phyloP scores from a whole-genome alignment of 2,329 filamentous ascomycete species.

The Cyphellophora attinorum region DNA sequence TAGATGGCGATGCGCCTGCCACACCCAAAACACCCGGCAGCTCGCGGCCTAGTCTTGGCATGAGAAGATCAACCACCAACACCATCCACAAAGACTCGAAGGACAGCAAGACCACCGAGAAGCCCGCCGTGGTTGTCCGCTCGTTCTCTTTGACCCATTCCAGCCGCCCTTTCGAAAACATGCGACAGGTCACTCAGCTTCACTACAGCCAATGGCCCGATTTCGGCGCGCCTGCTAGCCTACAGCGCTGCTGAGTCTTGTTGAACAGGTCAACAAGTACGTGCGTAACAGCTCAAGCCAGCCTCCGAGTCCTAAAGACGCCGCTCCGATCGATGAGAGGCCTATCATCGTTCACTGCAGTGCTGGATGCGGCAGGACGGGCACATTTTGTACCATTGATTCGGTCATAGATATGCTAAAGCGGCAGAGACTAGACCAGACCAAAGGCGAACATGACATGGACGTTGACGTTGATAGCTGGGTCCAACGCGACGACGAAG shows the following conservation, averaged over 20 bases:
- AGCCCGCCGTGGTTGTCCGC: constrained; percentile 70
- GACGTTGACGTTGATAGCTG: constrained; percentile 38
- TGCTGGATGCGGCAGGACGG: constrained; percentile 88
- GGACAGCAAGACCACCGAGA: constrained; percentile 33
- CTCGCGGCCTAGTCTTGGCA: constrained; percentile 26
- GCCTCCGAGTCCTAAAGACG: constrained; percentile 46
- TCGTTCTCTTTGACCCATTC: constrained; percentile 77
- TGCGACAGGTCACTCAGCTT: constrained; percentile 87
- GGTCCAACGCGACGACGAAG: constrained; percentile 60
- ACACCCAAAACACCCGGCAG: constrained; percentile 23
- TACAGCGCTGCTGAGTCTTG: constrained; percentile 71
- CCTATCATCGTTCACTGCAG: constrained; percentile 92
- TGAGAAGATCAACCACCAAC: constrained; percentile 27
- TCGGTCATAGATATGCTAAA: constrained; percentile 95
- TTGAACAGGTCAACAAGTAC: constrained; percentile 77
- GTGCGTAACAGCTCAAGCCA: constrained; percentile 29
- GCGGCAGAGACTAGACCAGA: constrained; percentile 51
- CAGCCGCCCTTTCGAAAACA: constrained; percentile 67
- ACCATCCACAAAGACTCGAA: constrained; percentile 8
- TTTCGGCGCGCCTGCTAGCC: constrained; percentile 85
- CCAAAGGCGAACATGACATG: constrained; percentile 11
- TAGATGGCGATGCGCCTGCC: constrained; percentile 52
- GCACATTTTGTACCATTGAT: constrained; percentile 93
- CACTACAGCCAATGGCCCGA: constrained; percentile 97
- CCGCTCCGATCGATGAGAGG: constrained; percentile 44